Percentiles rank a stretch among this genome's conserved stretches.
These are phyloP conservation scores for Coemansia sp. DNA, from an alignment of 192 early-diverging fungal genomes.

Conservation along the genomic window DNA sequence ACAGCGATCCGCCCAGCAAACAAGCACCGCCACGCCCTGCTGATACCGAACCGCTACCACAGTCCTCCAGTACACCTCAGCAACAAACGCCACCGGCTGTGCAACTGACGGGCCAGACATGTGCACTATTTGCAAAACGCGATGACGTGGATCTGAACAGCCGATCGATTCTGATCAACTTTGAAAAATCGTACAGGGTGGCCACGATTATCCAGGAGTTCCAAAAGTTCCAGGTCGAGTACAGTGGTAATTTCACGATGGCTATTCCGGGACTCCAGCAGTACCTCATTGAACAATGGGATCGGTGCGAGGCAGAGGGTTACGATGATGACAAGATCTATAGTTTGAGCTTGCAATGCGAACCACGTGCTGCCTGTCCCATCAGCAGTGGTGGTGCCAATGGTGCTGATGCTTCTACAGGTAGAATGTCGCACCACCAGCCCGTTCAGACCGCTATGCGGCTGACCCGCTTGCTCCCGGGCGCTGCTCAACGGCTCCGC, in stretches of 20 bases:
- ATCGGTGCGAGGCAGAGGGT: slow-evolving; percentile 23
- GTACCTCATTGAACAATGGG: slow-evolving; percentile 53
- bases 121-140: slow-evolving; percentile 35
- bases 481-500: slow-evolving; percentile 12
- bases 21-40: background rate
- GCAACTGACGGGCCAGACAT: slow-evolving; percentile 44
- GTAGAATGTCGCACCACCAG: slow-evolving; percentile 9
- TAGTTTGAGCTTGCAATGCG: slow-evolving; percentile 36
- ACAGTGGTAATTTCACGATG: slow-evolving; percentile 58
- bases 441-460: slow-evolving; percentile 16
- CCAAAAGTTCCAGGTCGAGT: slow-evolving; percentile 74
- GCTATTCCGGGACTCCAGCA: slow-evolving; percentile 52
- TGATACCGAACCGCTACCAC: background rate
- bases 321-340: slow-evolving; percentile 54
- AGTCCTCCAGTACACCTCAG: background rate
- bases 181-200: slow-evolving; percentile 72
- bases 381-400: background rate
- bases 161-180: slow-evolving; percentile 69
- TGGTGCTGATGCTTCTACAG: background rate
- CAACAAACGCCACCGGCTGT: slow-evolving; percentile 12
- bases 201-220: slow-evolving; percentile 68
- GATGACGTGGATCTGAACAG: slow-evolving; percentile 33
- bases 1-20: background rate
- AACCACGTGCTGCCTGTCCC: slow-evolving; percentile 30
- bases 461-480: slow-evolving; percentile 23